phyloP scores from a whole-genome alignment of 2,329 filamentous ascomycete genomes.

The Parasarocladium wereldwijsianum region DNA sequence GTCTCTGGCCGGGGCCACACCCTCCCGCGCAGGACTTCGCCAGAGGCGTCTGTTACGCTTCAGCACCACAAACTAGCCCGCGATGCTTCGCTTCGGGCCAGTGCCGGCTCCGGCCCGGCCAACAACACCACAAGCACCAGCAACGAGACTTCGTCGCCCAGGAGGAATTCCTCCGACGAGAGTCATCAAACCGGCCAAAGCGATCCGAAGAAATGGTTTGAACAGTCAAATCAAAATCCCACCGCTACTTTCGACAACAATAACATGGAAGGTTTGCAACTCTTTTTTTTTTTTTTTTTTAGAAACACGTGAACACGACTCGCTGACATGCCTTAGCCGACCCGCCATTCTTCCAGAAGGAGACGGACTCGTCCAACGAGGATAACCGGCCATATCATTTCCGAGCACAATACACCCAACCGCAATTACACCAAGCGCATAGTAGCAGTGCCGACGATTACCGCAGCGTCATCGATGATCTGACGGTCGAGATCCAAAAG shows the following conservation, averaged over 20 bases:
- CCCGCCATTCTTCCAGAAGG: conserved; percentile 36
- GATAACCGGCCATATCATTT: conserved; percentile 8
- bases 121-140: conserved; percentile 5
- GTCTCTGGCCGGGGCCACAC: conserved; percentile 20
- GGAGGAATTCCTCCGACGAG: conserved; percentile 30
- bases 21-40: conserved; percentile 27
- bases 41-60: conserved; percentile 31
- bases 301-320: neutral
- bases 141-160: conserved; percentile 11
- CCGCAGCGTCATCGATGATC: conserved; percentile 62
- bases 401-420: conserved; percentile 4
- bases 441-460: conserved; percentile 52
- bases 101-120: conserved; percentile 11
- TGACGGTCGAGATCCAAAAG: conserved; percentile 62
- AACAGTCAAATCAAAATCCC: conserved; percentile 35
- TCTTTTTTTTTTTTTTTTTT: no score
- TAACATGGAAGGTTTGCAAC: conserved; percentile 29
- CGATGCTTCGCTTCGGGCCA: conserved; percentile 21
- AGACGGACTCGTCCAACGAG: conserved; percentile 26
- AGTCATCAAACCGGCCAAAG: conserved; percentile 33
- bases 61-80: conserved; percentile 28
- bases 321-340: conserved; percentile 21
- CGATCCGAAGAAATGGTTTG: conserved; percentile 40
- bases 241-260: conserved; percentile 24
- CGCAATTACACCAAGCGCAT: conserved; percentile 6